These are phyloP conservation scores for Hordeum vulgare DNA, from an alignment of 176 grass and related monocot species.

Conservation along the genomic window DNA sequence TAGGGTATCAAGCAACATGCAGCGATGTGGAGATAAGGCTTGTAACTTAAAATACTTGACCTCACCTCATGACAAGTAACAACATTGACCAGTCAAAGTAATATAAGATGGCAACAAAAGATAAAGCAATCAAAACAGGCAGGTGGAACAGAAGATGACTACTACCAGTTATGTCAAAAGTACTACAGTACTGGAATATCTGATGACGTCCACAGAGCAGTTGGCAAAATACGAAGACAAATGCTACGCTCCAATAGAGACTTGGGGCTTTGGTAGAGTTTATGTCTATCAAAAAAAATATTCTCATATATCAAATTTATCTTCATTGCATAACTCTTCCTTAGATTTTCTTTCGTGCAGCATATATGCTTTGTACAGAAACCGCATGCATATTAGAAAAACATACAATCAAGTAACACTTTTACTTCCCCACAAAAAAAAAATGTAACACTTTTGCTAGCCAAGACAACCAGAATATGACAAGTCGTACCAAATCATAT, in stretches of 20 bases:
- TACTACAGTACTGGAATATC: neutral
- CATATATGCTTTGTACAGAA: neutral
- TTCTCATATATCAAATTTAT: neutral
- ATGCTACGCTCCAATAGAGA: slow-evolving; percentile 11
- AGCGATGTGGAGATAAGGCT: neutral
- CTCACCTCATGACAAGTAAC: neutral
- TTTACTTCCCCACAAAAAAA: neutral
- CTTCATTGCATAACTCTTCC: neutral
- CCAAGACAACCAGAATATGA: neutral
- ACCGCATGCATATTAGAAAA: neutral
- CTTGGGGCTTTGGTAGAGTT: neutral
- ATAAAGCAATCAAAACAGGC: slow-evolving; percentile 11
- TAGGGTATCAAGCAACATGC: neutral
- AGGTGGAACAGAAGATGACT: neutral
- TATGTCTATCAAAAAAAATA: neutral
- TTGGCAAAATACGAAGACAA: slow-evolving; percentile 14
- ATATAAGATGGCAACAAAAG: neutral
- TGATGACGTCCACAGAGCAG: neutral
- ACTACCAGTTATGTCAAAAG: slow-evolving; percentile 1
- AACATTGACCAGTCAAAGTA: slow-evolving; percentile 13
- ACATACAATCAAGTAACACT: neutral
- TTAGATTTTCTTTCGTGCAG: neutral
- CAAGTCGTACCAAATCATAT: neutral
- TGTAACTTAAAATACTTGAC: neutral
- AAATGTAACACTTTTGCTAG: too few relatives aligned